Evolutionary conservation across 768 basidiomycete genomes (phyloP).

Genomic region (Lentinula detonsa): DNA sequence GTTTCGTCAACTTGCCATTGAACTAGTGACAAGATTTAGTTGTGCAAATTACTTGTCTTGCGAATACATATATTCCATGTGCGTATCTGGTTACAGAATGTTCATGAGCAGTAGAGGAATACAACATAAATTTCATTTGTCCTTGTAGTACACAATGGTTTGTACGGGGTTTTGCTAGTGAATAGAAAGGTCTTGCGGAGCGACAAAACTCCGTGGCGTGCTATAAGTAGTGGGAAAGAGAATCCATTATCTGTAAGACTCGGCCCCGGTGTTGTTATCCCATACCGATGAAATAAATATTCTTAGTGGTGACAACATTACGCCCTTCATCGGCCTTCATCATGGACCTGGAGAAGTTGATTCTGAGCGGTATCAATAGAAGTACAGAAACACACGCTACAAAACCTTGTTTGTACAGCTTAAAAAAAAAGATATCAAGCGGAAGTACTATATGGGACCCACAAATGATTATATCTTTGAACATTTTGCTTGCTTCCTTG

Average conservation of each 20-base stretch:
- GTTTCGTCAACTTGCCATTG: too few relatives aligned
- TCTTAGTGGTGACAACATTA: background rate
- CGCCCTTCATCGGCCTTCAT: background rate
- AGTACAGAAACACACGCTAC: background rate
- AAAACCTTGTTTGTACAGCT: background rate
- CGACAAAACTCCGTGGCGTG: background rate
- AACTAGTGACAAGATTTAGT: too few relatives aligned
- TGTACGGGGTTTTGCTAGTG: background rate
- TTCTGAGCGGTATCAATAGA: constrained; percentile 1
- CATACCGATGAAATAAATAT: background rate
- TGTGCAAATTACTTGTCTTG: too few relatives aligned
- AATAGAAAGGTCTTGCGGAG: background rate
- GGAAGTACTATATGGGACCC: background rate
- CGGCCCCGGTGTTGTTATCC: background rate
- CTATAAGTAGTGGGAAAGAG: background rate
- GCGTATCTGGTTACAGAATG: too few relatives aligned
- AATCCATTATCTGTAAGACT: background rate
- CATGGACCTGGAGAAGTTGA: background rate
- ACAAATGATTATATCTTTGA: background rate
- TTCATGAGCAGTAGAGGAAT: too few relatives aligned
- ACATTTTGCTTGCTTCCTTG: background rate
- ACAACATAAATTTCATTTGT: too few relatives aligned
- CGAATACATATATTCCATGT: too few relatives aligned
- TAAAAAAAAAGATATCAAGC: background rate
- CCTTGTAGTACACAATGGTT: background rate